Evolutionary conservation across 2,329 filamentous ascomycete species (phyloP).

Genomic region (Colletotrichum gloeosporioides): DNA sequence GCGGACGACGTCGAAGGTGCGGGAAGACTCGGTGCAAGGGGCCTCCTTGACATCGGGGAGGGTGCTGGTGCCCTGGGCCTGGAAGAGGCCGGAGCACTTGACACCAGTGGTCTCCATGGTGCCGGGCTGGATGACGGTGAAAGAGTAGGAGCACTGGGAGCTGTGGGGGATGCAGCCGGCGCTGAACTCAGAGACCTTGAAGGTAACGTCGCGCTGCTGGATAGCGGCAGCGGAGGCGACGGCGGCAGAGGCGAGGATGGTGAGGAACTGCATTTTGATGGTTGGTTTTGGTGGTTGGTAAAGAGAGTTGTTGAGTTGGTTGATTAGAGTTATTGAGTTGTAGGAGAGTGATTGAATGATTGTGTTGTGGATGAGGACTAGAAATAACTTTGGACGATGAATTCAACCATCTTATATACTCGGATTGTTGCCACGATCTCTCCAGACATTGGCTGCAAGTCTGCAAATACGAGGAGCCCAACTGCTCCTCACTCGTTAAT

Average conservation of each 20-base stretch:
- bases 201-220: conserved; percentile 25
- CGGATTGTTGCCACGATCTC: not conserved
- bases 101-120: conserved; percentile 30
- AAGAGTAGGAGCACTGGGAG: conserved; percentile 26
- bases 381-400: not conserved
- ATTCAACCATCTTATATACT: not conserved
- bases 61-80: conserved; percentile 24
- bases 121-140: conserved; percentile 20
- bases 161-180: conserved; percentile 33
- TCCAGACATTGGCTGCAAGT: not conserved
- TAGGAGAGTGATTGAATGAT: not conserved
- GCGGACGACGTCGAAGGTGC: conserved; percentile 31
- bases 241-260: conserved; percentile 25
- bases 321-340: not conserved
- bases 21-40: conserved; percentile 31
- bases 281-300: not conserved
- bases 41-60: conserved; percentile 35
- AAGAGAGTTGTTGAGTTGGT: not conserved
- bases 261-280: conserved; percentile 31
- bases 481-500: not conserved
- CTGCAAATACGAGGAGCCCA: not conserved
- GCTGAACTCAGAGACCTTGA: conserved; percentile 30
- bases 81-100: conserved; percentile 26
- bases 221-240: conserved; percentile 27
- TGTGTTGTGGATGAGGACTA: not conserved